These are phyloP conservation scores for Trebouxia sp. DNA, from an alignment of 139 green algal genomes.

Conservation along the genomic window DNA sequence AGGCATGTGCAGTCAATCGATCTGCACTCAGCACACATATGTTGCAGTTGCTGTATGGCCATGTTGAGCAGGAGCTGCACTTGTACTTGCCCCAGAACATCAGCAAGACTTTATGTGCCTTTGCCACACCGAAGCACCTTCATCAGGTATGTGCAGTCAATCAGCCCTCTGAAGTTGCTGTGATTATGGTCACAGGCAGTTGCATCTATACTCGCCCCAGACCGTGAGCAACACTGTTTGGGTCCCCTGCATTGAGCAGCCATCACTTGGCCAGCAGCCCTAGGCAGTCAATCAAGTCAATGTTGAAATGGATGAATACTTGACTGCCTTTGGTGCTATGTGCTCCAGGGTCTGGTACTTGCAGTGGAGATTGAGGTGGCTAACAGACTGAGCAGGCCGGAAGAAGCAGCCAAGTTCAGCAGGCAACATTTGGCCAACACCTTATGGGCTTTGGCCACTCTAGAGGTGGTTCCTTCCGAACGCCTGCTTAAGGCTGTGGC, in stretches of 20 bases:
- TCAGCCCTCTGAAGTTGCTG: neutral
- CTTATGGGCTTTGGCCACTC: conserved; percentile 48
- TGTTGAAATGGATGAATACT: neutral
- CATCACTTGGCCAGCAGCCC: too few relatives aligned
- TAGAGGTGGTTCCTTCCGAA: conserved; percentile 28
- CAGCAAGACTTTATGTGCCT: conserved; percentile 50
- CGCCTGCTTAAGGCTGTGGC: conserved; percentile 29
- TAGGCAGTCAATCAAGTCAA: neutral
- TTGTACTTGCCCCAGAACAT: conserved; percentile 55
- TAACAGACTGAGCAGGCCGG: conserved; percentile 32
- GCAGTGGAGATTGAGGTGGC: conserved; percentile 34
- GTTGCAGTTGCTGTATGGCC: neutral
- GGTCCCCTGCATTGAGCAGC: neutral
- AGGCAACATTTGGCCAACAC: conserved; percentile 50
- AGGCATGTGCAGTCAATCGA: conserved; percentile 48
- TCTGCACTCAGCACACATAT: neutral
- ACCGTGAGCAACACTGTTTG: conserved; percentile 40
- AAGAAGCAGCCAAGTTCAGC: conserved; percentile 34
- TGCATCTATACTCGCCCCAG: conserved; percentile 7
- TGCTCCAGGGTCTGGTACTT: conserved; percentile 35
- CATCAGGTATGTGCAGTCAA: neutral
- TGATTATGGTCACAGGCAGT: neutral
- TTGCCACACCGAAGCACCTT: conserved; percentile 45
- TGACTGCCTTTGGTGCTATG: neutral
- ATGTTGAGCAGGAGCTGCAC: conserved; percentile 4